Percentiles rank a stretch among this genome's conserved stretches.
These are phyloP conservation scores for Periconia sp. DNA, from an alignment of 2,329 filamentous ascomycete species.

Conservation along the genomic window DNA sequence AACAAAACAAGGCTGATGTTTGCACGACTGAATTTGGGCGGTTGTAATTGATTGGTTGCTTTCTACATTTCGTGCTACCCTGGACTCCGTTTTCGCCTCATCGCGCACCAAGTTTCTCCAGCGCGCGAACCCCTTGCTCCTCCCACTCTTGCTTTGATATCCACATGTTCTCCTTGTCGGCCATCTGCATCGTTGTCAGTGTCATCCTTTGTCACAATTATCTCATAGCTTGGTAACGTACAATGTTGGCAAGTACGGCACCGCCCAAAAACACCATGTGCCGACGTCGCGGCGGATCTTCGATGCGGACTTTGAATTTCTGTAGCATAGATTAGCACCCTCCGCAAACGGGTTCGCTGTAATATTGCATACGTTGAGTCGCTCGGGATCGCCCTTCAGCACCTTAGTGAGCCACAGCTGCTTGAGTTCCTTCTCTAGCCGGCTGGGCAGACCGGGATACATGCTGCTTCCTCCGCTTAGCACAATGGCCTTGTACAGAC, in stretches of 20 bases:
- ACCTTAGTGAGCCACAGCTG: slow-evolving; percentile 96
- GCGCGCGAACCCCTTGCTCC: slow-evolving; percentile 79
- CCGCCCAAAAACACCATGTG: slow-evolving; percentile 99
- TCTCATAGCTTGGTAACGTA: slow-evolving; percentile 40
- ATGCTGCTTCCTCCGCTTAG: slow-evolving; percentile 97
- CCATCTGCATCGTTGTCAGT: slow-evolving; percentile 63
- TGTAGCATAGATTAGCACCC: slow-evolving; percentile 36
- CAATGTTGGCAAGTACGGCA: slow-evolving; percentile 92
- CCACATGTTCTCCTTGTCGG: slow-evolving; percentile 99
- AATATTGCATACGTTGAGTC: slow-evolving; percentile 66
- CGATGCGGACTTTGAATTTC: slow-evolving; percentile 99
- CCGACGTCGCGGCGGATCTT: slow-evolving; percentile 90
- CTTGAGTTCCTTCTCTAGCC: slow-evolving; percentile 97
- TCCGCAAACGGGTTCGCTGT: slow-evolving; percentile 4
- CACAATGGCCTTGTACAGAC: slow-evolving; percentile 95
- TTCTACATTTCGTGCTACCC: slow-evolving; percentile 7
- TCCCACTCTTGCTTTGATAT: slow-evolving; percentile 96
- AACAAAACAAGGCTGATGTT: background rate
- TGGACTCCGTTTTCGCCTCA: slow-evolving; percentile 42
- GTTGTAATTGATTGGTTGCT: slow-evolving; percentile 12
- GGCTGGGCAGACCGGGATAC: slow-evolving; percentile 93
- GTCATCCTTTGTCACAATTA: background rate
- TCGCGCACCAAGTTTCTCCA: slow-evolving; percentile 93
- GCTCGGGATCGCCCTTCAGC: slow-evolving; percentile 86
- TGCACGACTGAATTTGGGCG: background rate